Base-by-base conservation (phyloP, 2,329 filamentous ascomycete species). In the Knoxdaviesia capensis region DNA sequence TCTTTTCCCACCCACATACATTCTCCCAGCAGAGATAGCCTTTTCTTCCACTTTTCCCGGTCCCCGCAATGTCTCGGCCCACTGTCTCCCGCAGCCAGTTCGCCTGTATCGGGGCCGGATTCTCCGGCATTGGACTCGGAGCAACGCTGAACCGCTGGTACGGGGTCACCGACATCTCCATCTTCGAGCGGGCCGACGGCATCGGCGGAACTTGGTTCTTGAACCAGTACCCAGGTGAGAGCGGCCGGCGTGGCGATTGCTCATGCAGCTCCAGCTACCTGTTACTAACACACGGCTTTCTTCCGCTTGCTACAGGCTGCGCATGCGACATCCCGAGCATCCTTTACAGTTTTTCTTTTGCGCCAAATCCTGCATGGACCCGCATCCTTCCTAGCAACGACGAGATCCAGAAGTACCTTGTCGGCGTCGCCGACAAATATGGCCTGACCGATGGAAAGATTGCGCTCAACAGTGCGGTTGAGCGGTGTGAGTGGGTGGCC, bases 191-290 rank as follows among this genome's bases (percentile, higher is more conserved):
- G 8, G 60, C 72, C 46, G 56, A 60, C 4, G 64, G 65, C 3
- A 60, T 77, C 37, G 75, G 75, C 32, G 76, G 76, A 6, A 78
- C 74, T 1, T 80, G 76, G 76, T 66, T 64, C 54, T 65, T 66
- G 38, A 80, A 78, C 52, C 59, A 63, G 32, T 80, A 80, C 53
- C 74, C 70, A 7, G 68, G 68, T 53, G 56, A 53, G 41, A 5
- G 9, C 11, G 11, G 6, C 35, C 33, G 34, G 7, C 28, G 9
- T n/a, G 6, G 28, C 10, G 10, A 7, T 11, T 9, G 20, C 4
- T 10, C 29, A 9, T 7, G 28, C 29, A 7, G 29, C 20, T 31
- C n/a, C 9, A 20, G 3, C 20, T 20, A 38, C 5, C 9, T 28
- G 32, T 5, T 5, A 7, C 1, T 31, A 39, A 39, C 10, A 7